These are phyloP conservation scores for Rubus parviflorus DNA, from an alignment of 306 rosid species.

Conservation along the genomic window DNA sequence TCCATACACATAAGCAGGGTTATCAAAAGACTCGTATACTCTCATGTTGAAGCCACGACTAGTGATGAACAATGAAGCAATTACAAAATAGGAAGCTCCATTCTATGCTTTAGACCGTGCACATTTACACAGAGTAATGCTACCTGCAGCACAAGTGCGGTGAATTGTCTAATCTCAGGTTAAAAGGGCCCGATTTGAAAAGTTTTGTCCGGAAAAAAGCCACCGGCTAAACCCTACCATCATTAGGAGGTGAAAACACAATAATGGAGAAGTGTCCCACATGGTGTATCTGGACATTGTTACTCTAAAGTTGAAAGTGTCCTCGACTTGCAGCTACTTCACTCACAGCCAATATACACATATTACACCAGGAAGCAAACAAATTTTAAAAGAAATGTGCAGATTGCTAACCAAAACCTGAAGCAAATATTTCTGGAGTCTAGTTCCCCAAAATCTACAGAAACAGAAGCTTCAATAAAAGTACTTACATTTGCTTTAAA, in stretches of 20 bases:
- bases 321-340: slow-evolving; percentile 19
- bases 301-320: slow-evolving; percentile 2
- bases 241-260: slow-evolving; percentile 31
- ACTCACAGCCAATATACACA: slow-evolving; percentile 7
- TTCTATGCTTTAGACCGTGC: slow-evolving; percentile 1
- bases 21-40: neutral
- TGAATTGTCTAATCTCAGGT: slow-evolving; percentile 13
- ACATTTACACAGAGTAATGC: neutral
- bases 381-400: slow-evolving; percentile 1
- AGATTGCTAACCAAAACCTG: slow-evolving; percentile 19
- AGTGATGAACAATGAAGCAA: slow-evolving; percentile 6
- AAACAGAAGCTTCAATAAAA: slow-evolving; percentile 22
- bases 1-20: neutral
- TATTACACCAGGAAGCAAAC: neutral
- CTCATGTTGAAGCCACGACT: slow-evolving; percentile 5
- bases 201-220: slow-evolving; percentile 26
- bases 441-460: slow-evolving; percentile 28
- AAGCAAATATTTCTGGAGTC: slow-evolving; percentile 22
- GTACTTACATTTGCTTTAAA: slow-evolving; percentile 48
- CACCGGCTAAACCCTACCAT: slow-evolving; percentile 35
- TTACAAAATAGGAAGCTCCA: slow-evolving; percentile 3
- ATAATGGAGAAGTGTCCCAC: slow-evolving; percentile 29
- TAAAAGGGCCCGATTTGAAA: slow-evolving; percentile 24
- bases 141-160: neutral
- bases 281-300: slow-evolving; percentile 3